Conservation (phyloP, 2,329 filamentous ascomycete genomes). For the Diplodia scrobiculata region DNA sequence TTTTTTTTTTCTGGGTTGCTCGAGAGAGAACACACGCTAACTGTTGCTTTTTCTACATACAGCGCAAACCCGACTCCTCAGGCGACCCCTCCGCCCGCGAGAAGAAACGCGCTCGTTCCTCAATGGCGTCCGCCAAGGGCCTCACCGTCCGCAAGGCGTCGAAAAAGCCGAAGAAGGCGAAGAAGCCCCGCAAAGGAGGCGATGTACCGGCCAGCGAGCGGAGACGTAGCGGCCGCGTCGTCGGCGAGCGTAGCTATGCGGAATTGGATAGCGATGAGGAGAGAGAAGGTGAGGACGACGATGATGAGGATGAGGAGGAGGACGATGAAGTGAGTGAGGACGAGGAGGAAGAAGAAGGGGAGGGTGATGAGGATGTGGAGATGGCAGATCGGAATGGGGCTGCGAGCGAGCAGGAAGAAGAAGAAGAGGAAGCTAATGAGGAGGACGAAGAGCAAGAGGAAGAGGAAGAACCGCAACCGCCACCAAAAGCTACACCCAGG, state of each 20-base stretch:
- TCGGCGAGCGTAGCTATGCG: conserved; percentile 49
- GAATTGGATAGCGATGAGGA: conserved; percentile 44
- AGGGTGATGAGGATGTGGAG: conserved; percentile 35
- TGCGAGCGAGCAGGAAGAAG: conserved; percentile 3
- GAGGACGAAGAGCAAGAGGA: conserved; percentile 34
- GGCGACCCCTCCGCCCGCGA: conserved; percentile 35
- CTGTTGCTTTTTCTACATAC: conserved; percentile 4
- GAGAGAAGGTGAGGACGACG: conserved; percentile 31
- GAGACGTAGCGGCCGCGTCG: conserved; percentile 48
- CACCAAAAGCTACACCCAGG: conserved; percentile 25
- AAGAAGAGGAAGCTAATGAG: conserved; percentile 31
- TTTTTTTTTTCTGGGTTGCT: neutral
- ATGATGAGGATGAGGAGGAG: conserved; percentile 33
- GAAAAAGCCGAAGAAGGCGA: conserved; percentile 47
- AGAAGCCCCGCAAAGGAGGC: conserved; percentile 34
- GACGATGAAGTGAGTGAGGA: conserved; percentile 35
- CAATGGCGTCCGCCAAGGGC: conserved; percentile 32
- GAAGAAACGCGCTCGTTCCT: conserved; percentile 41
- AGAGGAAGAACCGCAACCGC: conserved; percentile 32
- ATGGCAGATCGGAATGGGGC: conserved; percentile 33
- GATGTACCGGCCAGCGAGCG: conserved; percentile 46
- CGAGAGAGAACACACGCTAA: conserved; percentile 34
- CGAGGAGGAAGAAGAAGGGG: conserved; percentile 37
- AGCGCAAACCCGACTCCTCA: conserved; percentile 34
- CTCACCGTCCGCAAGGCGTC: conserved; percentile 41